Conservation (phyloP, 2,329 filamentous ascomycete species). For the Monosporascus sp. region DNA sequence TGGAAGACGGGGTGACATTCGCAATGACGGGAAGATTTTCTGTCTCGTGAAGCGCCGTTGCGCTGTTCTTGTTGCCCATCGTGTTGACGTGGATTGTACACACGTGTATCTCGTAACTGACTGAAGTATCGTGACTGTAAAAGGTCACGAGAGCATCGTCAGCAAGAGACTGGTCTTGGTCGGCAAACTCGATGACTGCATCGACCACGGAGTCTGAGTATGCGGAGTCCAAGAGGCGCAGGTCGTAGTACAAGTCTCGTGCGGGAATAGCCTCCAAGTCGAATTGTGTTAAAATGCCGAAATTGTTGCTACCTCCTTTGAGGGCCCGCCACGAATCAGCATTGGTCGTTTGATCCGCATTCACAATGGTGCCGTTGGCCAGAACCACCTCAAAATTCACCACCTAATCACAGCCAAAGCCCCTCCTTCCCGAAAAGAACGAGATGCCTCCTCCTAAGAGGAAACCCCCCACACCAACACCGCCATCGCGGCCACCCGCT, state of each 20-base stretch:
- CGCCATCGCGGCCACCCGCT: conserved; percentile 23
- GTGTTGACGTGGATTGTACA: conserved; percentile 17
- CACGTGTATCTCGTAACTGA: conserved; percentile 7
- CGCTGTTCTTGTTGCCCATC: conserved; percentile 10
- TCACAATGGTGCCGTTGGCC: conserved; percentile 35
- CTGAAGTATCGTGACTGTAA: conserved; percentile 8
- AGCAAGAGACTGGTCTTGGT: conserved; percentile 14
- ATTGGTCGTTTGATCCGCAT: conserved; percentile 32
- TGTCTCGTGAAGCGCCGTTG: conserved; percentile 12
- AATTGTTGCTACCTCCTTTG: conserved; percentile 44
- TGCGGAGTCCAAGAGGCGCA: conserved; percentile 9
- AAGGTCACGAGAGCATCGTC: conserved; percentile 18
- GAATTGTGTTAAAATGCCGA: conserved; percentile 36
- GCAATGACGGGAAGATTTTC: conserved; percentile 11
- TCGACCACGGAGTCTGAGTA: conserved; percentile 17
- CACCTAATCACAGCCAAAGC: conserved; percentile 37
- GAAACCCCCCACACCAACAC: conserved; percentile 28
- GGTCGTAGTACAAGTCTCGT: conserved; percentile 16
- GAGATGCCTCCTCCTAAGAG: conserved; percentile 24
- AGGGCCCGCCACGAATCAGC: conserved; percentile 41
- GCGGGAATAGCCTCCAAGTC: conserved; percentile 27
- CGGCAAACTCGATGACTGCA: conserved; percentile 14
- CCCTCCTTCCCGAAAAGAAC: conserved; percentile 18
- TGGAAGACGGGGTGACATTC: conserved; percentile 7
- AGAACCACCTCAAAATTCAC: conserved; percentile 39